These are phyloP conservation scores for Melaleuca alternifolia DNA, from an alignment of 345 rosid genomes.

Conservation along the genomic window DNA sequence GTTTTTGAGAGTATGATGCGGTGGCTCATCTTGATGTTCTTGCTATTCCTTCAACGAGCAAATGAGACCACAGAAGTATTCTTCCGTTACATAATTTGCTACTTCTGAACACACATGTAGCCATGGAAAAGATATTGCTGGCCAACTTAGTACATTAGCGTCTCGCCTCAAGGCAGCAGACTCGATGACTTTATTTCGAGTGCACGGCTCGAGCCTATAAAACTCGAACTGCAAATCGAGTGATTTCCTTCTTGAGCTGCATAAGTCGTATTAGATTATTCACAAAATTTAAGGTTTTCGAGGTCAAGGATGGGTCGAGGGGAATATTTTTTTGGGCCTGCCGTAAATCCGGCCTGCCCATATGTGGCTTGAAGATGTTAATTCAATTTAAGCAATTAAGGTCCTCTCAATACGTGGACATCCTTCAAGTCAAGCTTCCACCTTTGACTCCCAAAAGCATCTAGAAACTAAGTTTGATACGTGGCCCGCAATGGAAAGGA, in stretches of 20 bases:
- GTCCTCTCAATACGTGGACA: neutral
- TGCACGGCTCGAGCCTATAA: neutral
- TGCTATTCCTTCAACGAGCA: neutral
- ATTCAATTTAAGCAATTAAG: neutral
- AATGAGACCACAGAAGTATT: neutral
- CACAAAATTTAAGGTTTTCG: neutral
- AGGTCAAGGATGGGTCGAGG: neutral
- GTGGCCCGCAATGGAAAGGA: neutral
- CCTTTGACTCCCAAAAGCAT: neutral
- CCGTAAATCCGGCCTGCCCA: neutral
- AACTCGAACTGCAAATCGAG: neutral
- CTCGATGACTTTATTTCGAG: neutral
- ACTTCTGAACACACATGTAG: neutral
- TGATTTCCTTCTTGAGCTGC: neutral
- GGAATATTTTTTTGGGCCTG: neutral
- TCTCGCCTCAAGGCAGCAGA: neutral
- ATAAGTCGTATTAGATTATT: neutral
- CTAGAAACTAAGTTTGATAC: too few species aligned
- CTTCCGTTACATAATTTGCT: neutral
- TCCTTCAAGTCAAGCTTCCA: neutral
- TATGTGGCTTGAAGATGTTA: neutral
- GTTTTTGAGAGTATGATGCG: neutral
- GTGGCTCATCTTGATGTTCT: neutral
- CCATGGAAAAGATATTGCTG: neutral
- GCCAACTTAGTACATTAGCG: neutral